phyloP scores from a whole-genome alignment of 306 rosid species.

The Quercus variabilis region DNA sequence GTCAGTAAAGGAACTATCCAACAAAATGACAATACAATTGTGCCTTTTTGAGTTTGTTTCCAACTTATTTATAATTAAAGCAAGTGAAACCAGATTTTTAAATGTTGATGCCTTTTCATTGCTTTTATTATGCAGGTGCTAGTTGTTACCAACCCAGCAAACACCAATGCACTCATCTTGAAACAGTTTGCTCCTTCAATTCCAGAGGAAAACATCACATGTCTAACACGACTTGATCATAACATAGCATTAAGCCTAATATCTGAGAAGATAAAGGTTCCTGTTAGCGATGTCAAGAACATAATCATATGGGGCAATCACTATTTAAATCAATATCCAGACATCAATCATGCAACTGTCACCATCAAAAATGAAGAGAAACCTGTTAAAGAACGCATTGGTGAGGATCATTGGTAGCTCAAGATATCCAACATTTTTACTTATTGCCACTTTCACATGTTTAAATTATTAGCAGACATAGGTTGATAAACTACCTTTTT shows the following conservation, averaged over 20 bases:
- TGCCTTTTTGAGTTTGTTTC: too few species aligned
- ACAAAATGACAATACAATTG: too few species aligned
- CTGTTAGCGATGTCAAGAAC: constrained; percentile 71
- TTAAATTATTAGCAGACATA: neutral
- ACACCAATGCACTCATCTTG: constrained; percentile 83
- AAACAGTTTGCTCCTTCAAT: constrained; percentile 86
- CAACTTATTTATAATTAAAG: too few species aligned
- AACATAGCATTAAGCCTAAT: constrained; percentile 91
- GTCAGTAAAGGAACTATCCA: too few species aligned
- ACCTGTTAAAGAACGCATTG: constrained; percentile 50
- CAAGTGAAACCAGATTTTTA: too few species aligned
- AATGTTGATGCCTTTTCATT: constrained; percentile 7
- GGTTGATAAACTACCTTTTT: neutral
- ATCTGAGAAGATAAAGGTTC: constrained; percentile 66
- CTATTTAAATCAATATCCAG: constrained; percentile 87
- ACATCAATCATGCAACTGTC: constrained; percentile 76
- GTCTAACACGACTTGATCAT: constrained; percentile 85
- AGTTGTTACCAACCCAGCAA: constrained; percentile 95
- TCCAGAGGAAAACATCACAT: constrained; percentile 73
- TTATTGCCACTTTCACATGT: neutral
- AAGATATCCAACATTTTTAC: neutral
- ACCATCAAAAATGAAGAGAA: constrained; percentile 28
- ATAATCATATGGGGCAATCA: constrained; percentile 94
- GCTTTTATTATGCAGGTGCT: constrained; percentile 49
- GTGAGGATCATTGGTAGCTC: constrained; percentile 65